phyloP scores from a whole-genome alignment of 257 asterid species.

The Gentiana dahurica region DNA sequence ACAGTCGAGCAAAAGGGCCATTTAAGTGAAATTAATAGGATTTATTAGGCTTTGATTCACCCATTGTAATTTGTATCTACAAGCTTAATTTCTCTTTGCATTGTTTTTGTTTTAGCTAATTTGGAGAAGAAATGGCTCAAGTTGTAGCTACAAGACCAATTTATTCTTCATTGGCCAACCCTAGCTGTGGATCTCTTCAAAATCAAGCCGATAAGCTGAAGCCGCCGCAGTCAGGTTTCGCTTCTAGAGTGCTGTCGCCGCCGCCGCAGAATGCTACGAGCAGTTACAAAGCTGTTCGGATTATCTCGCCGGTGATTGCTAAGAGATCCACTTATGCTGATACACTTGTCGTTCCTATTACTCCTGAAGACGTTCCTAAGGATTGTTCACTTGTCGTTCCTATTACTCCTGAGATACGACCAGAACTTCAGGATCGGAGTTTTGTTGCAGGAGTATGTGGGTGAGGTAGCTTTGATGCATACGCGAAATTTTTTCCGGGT shows the following conservation, averaged over 20 bases:
- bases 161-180: constrained; percentile 38
- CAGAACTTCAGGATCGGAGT: too few species aligned
- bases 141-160: constrained; percentile 65
- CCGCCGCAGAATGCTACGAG: constrained; percentile 8
- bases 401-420: too few species aligned
- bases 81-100: too few species aligned
- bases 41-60: too few species aligned
- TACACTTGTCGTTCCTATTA: constrained; percentile 43
- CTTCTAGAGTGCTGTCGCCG: constrained; percentile 29
- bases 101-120: too few species aligned
- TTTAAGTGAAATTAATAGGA: too few species aligned
- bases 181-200: constrained; percentile 38
- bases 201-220: constrained; percentile 45
- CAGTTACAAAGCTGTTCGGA: constrained; percentile 23
- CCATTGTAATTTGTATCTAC: too few species aligned
- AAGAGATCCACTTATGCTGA: constrained; percentile 37
- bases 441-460: too few species aligned
- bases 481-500: too few species aligned
- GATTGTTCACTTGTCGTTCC: constrained; percentile 6
- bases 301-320: constrained; percentile 37
- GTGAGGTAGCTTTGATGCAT: too few species aligned
- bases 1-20: too few species aligned
- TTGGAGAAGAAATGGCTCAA: constrained; percentile 42
- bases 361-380: constrained; percentile 63
- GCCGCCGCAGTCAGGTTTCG: constrained; percentile 32